phyloP scores from a whole-genome alignment of 768 basidiomycete species.

The Boletellus emodensis region DNA sequence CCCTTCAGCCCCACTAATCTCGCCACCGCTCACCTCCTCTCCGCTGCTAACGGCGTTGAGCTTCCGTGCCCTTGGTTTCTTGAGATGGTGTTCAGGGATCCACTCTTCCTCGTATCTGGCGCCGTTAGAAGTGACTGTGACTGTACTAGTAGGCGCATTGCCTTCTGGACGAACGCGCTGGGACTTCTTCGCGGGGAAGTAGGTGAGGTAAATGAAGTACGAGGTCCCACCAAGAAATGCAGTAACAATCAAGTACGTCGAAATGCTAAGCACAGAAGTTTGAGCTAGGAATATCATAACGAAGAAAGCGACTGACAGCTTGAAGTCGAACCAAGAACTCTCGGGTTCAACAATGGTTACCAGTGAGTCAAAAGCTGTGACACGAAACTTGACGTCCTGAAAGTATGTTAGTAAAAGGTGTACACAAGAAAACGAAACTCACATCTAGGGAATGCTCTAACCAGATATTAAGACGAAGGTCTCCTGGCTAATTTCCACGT shows the following conservation, averaged over 20 bases:
- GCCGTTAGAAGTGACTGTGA: conserved; percentile 57
- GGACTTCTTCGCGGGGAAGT: conserved; percentile 58
- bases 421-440: conserved; percentile 16
- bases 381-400: conserved; percentile 57
- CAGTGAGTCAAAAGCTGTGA: conserved; percentile 69
- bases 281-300: conserved; percentile 1
- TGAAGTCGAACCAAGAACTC: conserved; percentile 70
- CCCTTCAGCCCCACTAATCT: conserved; percentile 59
- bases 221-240: conserved; percentile 58
- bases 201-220: conserved; percentile 64
- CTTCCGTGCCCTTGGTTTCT: conserved; percentile 54
- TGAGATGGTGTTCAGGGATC: conserved; percentile 88
- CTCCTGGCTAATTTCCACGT: conserved; percentile 54
- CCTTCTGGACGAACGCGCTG: conserved; percentile 42
- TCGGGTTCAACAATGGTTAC: conserved; percentile 80
- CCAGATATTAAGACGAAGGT: conserved; percentile 70
- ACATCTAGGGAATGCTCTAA: conserved; percentile 68
- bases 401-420: background rate
- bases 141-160: conserved; percentile 52
- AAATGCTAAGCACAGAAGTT: conserved; percentile 36
- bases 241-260: conserved; percentile 68
- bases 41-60: conserved; percentile 51
- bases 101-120: conserved; percentile 83
- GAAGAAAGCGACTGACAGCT: conserved; percentile 54
- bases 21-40: conserved; percentile 63